These are phyloP conservation scores for Dalbergia cultrata DNA, from an alignment of 306 rosid species.

Conservation along the genomic window DNA sequence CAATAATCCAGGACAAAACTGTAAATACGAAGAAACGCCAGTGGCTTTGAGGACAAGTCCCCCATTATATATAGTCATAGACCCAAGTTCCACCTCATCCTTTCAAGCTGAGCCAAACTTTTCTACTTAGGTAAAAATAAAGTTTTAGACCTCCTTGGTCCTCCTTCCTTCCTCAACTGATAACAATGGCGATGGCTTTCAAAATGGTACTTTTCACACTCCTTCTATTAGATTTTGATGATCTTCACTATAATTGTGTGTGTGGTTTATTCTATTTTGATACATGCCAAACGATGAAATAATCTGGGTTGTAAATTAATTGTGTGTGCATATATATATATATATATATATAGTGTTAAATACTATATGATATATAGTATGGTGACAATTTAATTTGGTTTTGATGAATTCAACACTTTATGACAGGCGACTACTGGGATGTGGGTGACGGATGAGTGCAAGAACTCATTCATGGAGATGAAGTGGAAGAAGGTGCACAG, in stretches of 20 bases:
- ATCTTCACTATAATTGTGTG: background rate
- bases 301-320: background rate
- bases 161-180: slow-evolving; percentile 19
- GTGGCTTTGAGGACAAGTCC: background rate
- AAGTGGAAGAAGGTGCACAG: slow-evolving; percentile 97
- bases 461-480: slow-evolving; percentile 97
- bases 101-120: slow-evolving; percentile 29
- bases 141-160: background rate
- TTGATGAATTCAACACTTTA: background rate
- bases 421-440: slow-evolving; percentile 96
- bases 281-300: background rate
- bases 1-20: slow-evolving; percentile 23
- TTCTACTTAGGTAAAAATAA: background rate
- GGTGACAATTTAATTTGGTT: background rate
- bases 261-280: background rate
- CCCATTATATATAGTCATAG: slow-evolving; percentile 46
- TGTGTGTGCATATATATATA: too few species aligned
- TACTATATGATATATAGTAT: too few species aligned
- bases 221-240: background rate
- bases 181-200: slow-evolving; percentile 99
- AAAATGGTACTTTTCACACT: slow-evolving; percentile 74
- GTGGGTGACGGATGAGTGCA: slow-evolving; percentile 99
- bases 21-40: slow-evolving; percentile 44
- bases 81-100: slow-evolving; percentile 18
- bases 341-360: too few species aligned